These are phyloP conservation scores for Dunaliella primolecta DNA, from an alignment of 139 green algal species.

Conservation along the genomic window DNA sequence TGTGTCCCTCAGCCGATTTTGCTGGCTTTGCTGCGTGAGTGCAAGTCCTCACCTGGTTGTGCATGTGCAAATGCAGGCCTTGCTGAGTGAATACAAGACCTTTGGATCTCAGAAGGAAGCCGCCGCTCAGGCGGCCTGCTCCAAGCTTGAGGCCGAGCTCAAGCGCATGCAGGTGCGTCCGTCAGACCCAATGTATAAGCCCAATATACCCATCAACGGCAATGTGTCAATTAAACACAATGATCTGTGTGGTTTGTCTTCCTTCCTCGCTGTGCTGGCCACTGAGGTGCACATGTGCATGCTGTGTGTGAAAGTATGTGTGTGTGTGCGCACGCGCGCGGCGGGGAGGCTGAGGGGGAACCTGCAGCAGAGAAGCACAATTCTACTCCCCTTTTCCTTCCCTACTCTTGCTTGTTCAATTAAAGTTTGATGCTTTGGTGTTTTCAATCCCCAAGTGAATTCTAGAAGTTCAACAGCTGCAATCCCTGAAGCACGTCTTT, in stretches of 20 bases:
- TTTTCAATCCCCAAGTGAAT: too few relatives aligned
- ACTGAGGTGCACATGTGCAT: neutral
- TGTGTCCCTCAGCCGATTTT: too few relatives aligned
- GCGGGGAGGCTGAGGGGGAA: too few relatives aligned
- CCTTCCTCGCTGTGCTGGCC: neutral
- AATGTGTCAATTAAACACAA: neutral
- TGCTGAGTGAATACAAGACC: conserved; percentile 27
- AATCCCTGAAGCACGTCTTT: too few relatives aligned
- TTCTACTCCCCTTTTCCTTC: too few relatives aligned
- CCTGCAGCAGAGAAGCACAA: too few relatives aligned
- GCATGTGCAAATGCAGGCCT: neutral
- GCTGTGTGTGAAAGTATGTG: neutral
- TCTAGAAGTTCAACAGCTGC: too few relatives aligned
- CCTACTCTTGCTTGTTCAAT: too few relatives aligned
- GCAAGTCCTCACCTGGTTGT: too few relatives aligned
- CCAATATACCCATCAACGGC: neutral
- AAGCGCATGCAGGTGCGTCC: conserved; percentile 19
- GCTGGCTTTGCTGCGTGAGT: too few relatives aligned
- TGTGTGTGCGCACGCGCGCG: neutral
- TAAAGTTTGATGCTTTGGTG: too few relatives aligned
- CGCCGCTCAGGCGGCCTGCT: neutral
- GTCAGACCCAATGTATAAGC: neutral
- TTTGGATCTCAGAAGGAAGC: conserved; percentile 19
- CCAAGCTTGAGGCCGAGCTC: conserved; percentile 23
- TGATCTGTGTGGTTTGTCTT: neutral